Evolutionary conservation across 1,284 basidiomycete genomes (phyloP).

Genomic region (Thelephora terrestris): DNA sequence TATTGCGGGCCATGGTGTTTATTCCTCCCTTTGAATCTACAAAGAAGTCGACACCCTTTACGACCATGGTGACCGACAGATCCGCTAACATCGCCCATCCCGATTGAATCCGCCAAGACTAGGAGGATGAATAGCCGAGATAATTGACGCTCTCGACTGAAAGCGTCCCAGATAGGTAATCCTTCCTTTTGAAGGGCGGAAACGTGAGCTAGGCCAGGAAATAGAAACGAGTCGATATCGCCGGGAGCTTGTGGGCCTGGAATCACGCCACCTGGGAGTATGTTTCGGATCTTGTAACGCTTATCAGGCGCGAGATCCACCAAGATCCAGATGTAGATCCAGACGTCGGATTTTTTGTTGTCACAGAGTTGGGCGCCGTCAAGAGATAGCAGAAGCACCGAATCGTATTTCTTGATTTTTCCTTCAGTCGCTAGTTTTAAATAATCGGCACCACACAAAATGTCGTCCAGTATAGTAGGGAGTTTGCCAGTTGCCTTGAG

Average conservation of each 20-base stretch:
- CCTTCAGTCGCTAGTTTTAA: background rate
- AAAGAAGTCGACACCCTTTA: constrained; percentile 24
- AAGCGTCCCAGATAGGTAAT: constrained; percentile 17
- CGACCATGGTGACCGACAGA: constrained; percentile 25
- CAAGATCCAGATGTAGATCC: too few relatives aligned
- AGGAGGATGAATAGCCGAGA: constrained; percentile 13
- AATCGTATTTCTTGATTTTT: constrained; percentile 4
- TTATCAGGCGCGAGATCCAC: constrained; percentile 2
- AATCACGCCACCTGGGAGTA: too few relatives aligned
- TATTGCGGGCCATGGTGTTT: constrained; percentile 22
- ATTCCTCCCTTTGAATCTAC: constrained; percentile 21
- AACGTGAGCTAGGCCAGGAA: constrained; percentile 21
- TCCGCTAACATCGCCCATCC: constrained; percentile 21
- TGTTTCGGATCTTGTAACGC: too few relatives aligned
- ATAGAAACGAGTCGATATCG: constrained; percentile 2
- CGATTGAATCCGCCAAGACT: constrained; percentile 14
- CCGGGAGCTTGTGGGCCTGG: constrained; percentile 1
- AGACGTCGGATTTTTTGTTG: too few relatives aligned
- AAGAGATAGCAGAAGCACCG: too few relatives aligned
- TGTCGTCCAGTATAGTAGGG: too few relatives aligned
- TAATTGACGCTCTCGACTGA: constrained; percentile 4
- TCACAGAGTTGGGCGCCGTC: too few relatives aligned
- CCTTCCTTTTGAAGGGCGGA: constrained; percentile 12
- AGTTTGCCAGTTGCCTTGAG: too few relatives aligned
- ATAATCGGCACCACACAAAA: too few relatives aligned